Conservation (phyloP, 1,284 basidiomycete species). For the Pseudozyma flocculosa region DNA sequence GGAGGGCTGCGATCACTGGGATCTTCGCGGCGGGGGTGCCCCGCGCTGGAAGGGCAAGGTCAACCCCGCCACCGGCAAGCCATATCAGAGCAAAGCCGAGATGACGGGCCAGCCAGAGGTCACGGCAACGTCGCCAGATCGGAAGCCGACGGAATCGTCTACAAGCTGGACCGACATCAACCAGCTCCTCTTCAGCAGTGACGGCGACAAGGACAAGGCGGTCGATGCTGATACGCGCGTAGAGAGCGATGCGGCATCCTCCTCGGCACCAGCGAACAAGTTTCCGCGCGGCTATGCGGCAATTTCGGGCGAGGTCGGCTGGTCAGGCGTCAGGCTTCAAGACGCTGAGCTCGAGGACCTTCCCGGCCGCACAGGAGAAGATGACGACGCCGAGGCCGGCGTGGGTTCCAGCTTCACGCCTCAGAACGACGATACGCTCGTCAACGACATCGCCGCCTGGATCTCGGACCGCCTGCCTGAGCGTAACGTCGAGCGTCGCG, state of each 20-base stretch:
- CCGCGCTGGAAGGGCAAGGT: conserved; percentile 48
- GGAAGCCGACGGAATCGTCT: conserved; percentile 2
- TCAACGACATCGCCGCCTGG: conserved; percentile 48
- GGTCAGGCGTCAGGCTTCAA: conserved; percentile 27
- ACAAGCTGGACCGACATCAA: conserved; percentile 49
- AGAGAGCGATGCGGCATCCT: neutral
- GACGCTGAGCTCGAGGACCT: conserved; percentile 19
- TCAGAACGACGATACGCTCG: conserved; percentile 29
- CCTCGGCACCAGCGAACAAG: neutral
- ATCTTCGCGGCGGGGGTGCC: conserved; percentile 76
- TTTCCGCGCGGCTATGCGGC: conserved; percentile 15
- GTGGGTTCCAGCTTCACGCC: conserved; percentile 14
- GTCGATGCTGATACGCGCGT: neutral
- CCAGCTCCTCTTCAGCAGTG: conserved; percentile 31
- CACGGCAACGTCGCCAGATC: neutral
- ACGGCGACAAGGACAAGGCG: conserved; percentile 9
- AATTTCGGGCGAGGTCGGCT: conserved; percentile 15
- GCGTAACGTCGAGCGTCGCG: conserved; percentile 38
- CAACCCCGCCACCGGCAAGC: conserved; percentile 47
- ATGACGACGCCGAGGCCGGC: conserved; percentile 5
- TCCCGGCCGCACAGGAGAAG: conserved; percentile 3
- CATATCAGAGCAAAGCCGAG: conserved; percentile 18
- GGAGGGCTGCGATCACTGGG: conserved; percentile 95
- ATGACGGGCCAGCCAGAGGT: conserved; percentile 4
- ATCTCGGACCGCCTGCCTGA: conserved; percentile 51